Conservation (phyloP, 768 basidiomycete species). For the Pholiota conissans region DNA sequence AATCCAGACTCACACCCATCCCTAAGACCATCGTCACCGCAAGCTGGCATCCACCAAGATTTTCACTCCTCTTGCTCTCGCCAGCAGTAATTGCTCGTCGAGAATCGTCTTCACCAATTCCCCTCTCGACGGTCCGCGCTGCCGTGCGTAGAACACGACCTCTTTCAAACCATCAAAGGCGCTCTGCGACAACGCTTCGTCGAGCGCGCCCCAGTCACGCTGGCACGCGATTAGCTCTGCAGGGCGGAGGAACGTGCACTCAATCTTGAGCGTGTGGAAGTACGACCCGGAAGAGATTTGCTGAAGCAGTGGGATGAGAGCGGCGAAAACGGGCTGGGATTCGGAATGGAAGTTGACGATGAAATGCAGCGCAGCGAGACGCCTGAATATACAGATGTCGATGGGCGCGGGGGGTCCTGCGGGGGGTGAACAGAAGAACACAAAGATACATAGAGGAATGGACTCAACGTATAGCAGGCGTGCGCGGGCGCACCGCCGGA, state of each 20-base stretch:
- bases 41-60: slow-evolving; percentile 8
- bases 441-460: neutral
- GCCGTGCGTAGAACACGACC: slow-evolving; percentile 15
- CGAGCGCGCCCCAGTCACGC: slow-evolving; percentile 18
- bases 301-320: slow-evolving; percentile 13
- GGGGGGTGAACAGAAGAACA: neutral
- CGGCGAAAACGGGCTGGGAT: slow-evolving; percentile 11
- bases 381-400: slow-evolving; percentile 11
- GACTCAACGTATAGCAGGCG: slow-evolving; percentile 14
- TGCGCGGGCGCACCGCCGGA: slow-evolving; percentile 11
- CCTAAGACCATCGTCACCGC: neutral
- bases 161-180: slow-evolving; percentile 10
- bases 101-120: slow-evolving; percentile 12
- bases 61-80: slow-evolving; percentile 13
- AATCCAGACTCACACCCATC: neutral
- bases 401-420: slow-evolving; percentile 19
- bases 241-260: slow-evolving; percentile 21
- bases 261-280: slow-evolving; percentile 16
- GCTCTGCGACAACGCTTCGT: slow-evolving; percentile 6
- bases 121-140: neutral
- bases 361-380: slow-evolving; percentile 15
- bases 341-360: slow-evolving; percentile 23
- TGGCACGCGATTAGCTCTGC: slow-evolving; percentile 18
- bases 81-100: slow-evolving; percentile 15
- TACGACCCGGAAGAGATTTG: slow-evolving; percentile 14